A percentile compares a stretch with the other conserved stretches of the same genome.
Conservation (phyloP, 2,329 filamentous ascomycete species). For the Cytospora piceicola region DNA sequence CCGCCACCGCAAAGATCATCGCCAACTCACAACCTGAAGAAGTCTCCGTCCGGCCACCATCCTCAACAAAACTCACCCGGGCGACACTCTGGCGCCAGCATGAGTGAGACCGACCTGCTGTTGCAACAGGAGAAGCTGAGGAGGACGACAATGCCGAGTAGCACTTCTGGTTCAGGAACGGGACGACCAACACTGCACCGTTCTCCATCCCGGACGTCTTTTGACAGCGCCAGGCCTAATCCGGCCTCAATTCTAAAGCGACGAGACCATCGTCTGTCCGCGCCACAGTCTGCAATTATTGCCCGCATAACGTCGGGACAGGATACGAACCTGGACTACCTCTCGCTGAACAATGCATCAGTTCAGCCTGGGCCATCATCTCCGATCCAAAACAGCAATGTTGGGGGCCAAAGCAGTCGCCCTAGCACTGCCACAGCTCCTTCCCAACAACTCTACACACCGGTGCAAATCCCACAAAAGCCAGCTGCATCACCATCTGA, state of each 20-base stretch:
- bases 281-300: constrained; percentile 47
- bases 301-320: constrained; percentile 44
- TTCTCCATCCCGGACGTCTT: constrained; percentile 51
- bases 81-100: constrained; percentile 47
- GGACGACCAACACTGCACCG: constrained; percentile 45
- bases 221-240: constrained; percentile 49
- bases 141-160: constrained; percentile 58
- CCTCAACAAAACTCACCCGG: constrained; percentile 42
- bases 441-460: constrained; percentile 43
- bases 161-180: constrained; percentile 33
- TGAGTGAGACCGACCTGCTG: constrained; percentile 58
- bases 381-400: constrained; percentile 47
- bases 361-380: constrained; percentile 55
- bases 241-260: constrained; percentile 42
- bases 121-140: constrained; percentile 61
- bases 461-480: constrained; percentile 42
- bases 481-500: constrained; percentile 60
- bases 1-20: constrained; percentile 43
- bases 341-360: constrained; percentile 54
- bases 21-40: constrained; percentile 39
- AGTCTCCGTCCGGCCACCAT: constrained; percentile 34
- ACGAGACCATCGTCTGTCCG: constrained; percentile 54
- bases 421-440: constrained; percentile 29
- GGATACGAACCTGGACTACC: constrained; percentile 60
- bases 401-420: constrained; percentile 24